Base-by-base conservation (phyloP, 805 yeast genomes). In the Kregervanrija delftensis region DNA sequence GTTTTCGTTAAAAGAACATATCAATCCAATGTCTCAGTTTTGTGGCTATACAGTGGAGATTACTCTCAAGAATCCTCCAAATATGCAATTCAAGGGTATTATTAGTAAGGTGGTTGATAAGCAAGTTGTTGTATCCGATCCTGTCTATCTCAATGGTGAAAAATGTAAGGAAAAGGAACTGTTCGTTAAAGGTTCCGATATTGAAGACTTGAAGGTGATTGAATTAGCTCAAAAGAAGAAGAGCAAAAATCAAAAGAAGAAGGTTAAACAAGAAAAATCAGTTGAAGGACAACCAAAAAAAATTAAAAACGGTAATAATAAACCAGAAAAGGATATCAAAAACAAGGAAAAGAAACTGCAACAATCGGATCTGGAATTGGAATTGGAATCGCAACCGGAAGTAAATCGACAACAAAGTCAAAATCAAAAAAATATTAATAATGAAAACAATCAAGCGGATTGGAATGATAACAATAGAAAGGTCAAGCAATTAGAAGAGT, bases 401-500 rank as follows among this genome's bases (percentile, higher is more conserved):
- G 34, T 32, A 30, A 59, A 52, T 38, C 39, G 41, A 9, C 53
- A 54, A 16, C 44, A 48, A 36, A 55, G 47, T 47, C 48, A 39
- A 46, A 45, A 37, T 9, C 41, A 15, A n/a, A 22, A 33, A 13
- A 13, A 49, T 47, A 28, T 43, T 33, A 33, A 52, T 39, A 53
- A 54, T 30, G 44, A 45, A 15, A 40, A 55, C 11, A 57, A 63
- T 14, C 64, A 66, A 11, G 67, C 68, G 3, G 75, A 69, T 39
- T 77, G 81, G 80, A 72, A 69, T 43, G 77, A 71, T 36, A 77
- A 73, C 46, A 72, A 78, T 31, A 52, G 65, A 45, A 65, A 68
- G 47, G 72, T 77, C 59, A 71, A 77, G 51, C 49, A 63, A 14
- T 60, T 71, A 44, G 73, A 69, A 16, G 96, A 88, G 50, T 90